Evolutionary conservation across 2,329 filamentous ascomycete genomes (phyloP), one percentile per base, ranked within the genome.

Genomic region (Daldinia sp.): DNA sequence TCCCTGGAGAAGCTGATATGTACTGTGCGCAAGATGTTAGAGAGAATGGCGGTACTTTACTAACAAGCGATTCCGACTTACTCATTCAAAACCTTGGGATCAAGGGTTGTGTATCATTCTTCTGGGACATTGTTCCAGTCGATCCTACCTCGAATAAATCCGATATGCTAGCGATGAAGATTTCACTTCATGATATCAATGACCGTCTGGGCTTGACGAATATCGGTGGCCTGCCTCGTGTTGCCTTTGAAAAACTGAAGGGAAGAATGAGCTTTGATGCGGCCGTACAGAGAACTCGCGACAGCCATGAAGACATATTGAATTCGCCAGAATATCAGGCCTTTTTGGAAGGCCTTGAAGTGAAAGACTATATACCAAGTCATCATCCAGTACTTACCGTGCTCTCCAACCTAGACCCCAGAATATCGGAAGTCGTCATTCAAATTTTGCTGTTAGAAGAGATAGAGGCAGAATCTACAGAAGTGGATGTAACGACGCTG

Each of bases 1-100:
- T 97, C 0, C 89, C 93, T 0, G 94, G 92, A 0, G 95, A 98
- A 80, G 95, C 95, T 1, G 95, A 98, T 76, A 80, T 85, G 26
- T 96, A 89, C 80, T 97, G 94, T 77, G 93, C 93, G 2, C 80
- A 85, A 13, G 84, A 89, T 60, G 85, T 92, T 6, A 83, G 83
- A n/a, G 69, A 81, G 2, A 76, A 83, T 33, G 83, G 85, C 1
- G 88, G 87, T 0, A 82, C 83, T 1, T 85, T 93, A 13, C 80
- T 98, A 6, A 97, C 93, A 0, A 90, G 89, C n/a, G 95, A 98
- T 75, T 97, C 94, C 0, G 95, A 98, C 76, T 84, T 98, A 7
- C 82, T 97, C 0, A 85, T 95, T 0, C 90, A 94, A 76, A 86
- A 93, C 65, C 84, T 95, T 7, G 90, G 90, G 0, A 55, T 76